Percentiles rank a stretch among this genome's conserved stretches.
Conservation (phyloP, 805 yeast species). For the Teunomyces gatunensis region DNA sequence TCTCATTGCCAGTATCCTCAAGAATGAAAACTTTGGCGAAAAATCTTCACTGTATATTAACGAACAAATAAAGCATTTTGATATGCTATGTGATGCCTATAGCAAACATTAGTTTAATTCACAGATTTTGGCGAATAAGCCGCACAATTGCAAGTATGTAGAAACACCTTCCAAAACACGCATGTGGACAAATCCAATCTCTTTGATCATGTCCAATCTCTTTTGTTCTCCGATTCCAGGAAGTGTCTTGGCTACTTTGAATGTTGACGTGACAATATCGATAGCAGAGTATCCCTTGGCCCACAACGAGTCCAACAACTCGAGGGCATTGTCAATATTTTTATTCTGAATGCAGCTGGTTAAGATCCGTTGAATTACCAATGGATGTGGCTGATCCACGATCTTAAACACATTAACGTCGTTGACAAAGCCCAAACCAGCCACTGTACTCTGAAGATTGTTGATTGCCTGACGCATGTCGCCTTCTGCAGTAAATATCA, state of each 20-base stretch:
- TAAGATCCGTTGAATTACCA: slow-evolving; percentile 66
- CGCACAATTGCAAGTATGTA: slow-evolving; percentile 80
- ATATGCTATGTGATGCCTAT: slow-evolving; percentile 40
- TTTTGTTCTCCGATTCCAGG: slow-evolving; percentile 64
- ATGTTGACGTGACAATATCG: slow-evolving; percentile 87
- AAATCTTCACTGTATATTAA: slow-evolving; percentile 22
- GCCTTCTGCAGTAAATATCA: slow-evolving; percentile 94
- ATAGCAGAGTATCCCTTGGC: slow-evolving; percentile 88
- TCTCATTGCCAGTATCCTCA: slow-evolving; percentile 56
- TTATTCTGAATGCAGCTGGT: slow-evolving; percentile 38
- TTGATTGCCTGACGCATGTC: slow-evolving; percentile 98
- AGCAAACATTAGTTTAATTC: slow-evolving; percentile 18
- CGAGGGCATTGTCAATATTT: slow-evolving; percentile 63
- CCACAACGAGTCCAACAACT: slow-evolving; percentile 71
- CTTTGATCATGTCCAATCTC: slow-evolving; percentile 74
- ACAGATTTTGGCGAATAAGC: slow-evolving; percentile 65
- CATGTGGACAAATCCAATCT: slow-evolving; percentile 90
- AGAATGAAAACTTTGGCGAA: slow-evolving; percentile 31
- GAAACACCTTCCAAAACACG: slow-evolving; percentile 91
- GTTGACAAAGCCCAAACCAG: slow-evolving; percentile 90
- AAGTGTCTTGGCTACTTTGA: slow-evolving; percentile 79
- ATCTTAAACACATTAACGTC: slow-evolving; percentile 91
- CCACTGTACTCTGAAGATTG: slow-evolving; percentile 88
- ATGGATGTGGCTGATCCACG: slow-evolving; percentile 95
- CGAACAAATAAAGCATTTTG: slow-evolving; percentile 40